These are phyloP conservation scores for Daldinia grandis DNA, from an alignment of 495 filamentous ascomycete species.

Conservation along the genomic window DNA sequence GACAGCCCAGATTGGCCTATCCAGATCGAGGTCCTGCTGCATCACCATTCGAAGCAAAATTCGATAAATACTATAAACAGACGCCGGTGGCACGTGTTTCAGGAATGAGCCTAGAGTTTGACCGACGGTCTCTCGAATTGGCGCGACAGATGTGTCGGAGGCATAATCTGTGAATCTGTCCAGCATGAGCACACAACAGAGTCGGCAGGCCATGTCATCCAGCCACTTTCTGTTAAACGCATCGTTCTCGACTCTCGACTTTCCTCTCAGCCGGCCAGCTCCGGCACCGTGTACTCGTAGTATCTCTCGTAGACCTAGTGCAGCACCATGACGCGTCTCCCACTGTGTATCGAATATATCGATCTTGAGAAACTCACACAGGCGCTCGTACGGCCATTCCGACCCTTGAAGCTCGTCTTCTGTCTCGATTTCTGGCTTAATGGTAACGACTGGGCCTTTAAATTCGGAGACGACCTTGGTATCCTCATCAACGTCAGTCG, in stretches of 20 bases:
- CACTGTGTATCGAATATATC: slow-evolving; percentile 94
- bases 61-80: slow-evolving; percentile 81
- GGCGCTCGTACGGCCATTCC: slow-evolving; percentile 94
- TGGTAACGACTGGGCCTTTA: slow-evolving; percentile 75
- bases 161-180: slow-evolving; percentile 98
- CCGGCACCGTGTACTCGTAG: slow-evolving; percentile 90
- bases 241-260: slow-evolving; percentile 77
- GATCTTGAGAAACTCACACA: slow-evolving; percentile 91
- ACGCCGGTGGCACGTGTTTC: slow-evolving; percentile 74
- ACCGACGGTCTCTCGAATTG: slow-evolving; percentile 95
- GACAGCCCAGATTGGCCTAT: slow-evolving; percentile 84
- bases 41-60: slow-evolving; percentile 89
- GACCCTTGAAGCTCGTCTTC: slow-evolving; percentile 78
- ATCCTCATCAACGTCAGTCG: slow-evolving; percentile 78
- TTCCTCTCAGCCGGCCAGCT: slow-evolving; percentile 80
- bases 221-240: slow-evolving; percentile 82
- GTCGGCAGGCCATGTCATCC: slow-evolving; percentile 88
- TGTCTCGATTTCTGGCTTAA: slow-evolving; percentile 69
- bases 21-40: slow-evolving; percentile 79
- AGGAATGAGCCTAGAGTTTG: slow-evolving; percentile 91
- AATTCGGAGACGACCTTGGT: slow-evolving; percentile 94
- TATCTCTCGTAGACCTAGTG: slow-evolving; percentile 93
- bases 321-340: slow-evolving; percentile 97
- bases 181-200: slow-evolving; percentile 95
- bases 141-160: slow-evolving; percentile 94